These are phyloP conservation scores for Beta macrorhiza DNA, from an alignment of 179 eudicot genomes.

Conservation along the genomic window DNA sequence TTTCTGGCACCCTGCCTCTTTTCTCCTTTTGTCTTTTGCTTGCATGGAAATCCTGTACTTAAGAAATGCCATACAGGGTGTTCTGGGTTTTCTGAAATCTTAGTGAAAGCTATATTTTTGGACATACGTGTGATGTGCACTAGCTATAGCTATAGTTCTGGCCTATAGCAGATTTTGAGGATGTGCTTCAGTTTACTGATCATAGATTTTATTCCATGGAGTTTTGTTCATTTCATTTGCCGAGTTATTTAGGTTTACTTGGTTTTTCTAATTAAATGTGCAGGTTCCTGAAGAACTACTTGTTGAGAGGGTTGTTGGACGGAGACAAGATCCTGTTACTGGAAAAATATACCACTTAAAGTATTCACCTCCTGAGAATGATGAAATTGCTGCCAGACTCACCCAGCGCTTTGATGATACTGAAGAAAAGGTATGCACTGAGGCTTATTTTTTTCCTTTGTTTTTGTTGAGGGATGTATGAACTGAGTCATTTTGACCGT, in stretches of 20 bases:
- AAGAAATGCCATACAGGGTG: background rate
- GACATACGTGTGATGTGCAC: background rate
- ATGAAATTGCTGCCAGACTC: constrained; percentile 90
- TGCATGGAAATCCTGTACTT: background rate
- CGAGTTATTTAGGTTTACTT: background rate
- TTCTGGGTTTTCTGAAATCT: background rate
- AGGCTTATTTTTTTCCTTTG: too few relatives aligned
- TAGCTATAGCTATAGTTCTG: background rate
- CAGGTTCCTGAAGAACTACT: constrained; percentile 87
- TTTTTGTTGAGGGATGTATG: too few relatives aligned
- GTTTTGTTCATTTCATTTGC: background rate
- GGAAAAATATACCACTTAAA: constrained; percentile 91
- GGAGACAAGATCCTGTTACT: constrained; percentile 91
- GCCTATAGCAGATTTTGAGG: background rate
- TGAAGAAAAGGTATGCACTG: constrained; percentile 68
- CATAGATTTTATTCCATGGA: background rate
- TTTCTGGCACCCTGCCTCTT: background rate
- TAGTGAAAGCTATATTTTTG: background rate
- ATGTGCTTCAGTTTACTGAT: background rate
- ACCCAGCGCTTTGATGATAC: constrained; percentile 99
- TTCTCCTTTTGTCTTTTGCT: too few relatives aligned
- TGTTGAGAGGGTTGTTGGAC: constrained; percentile 97
- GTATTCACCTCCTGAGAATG: constrained; percentile 93
- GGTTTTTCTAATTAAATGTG: constrained; percentile 7
- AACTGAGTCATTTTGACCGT: too few relatives aligned